Evolutionary conservation across 305 asterid genomes (phyloP), one percentile per base, ranked within the genome.

Genomic region (Fraxinus angustifolia): DNA sequence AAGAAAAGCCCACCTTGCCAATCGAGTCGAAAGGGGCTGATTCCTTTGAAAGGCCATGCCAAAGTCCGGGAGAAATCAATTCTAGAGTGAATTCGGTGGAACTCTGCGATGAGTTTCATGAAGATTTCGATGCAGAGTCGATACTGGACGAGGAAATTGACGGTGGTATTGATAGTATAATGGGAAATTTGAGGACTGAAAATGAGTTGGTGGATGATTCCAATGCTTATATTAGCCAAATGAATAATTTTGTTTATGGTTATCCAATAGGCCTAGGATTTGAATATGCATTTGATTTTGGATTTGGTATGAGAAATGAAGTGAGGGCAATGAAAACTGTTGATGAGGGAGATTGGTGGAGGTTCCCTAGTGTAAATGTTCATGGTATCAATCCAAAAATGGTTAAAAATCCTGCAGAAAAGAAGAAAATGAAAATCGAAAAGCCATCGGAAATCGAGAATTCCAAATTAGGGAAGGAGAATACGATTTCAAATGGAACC

Each of bases 121-220:
- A 86, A 8, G 97, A 93, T 80, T 91, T 93, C 62, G 98, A 95
- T 26, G 91, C 98, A 0, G 98, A 91, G 5, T 95, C 99, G 7
- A 93, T 95, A 7, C 87, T 93, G 11, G 99, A 95, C 76, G 99
- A 92, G 90, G 99, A 95, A 79, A 85, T 88, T 14, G 99, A 89
- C 17, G 92, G 88, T 68, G 98, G 98, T 2, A 93, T 93, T 76
- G 98, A 95, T 77, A 91, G 94, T 79, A 91, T 95, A 3, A 86
- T 95, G 93, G 99, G 99, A 26, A 88, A 91, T 79, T 38, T 77
- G 11, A 81, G 73, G 7, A 76, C 31, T 33, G 89, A 87, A 1
- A 78, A 28, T 19, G 91, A 86, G 0, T 1, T 68, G 6, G n/a
- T 21, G 19, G 86, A 84, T 1, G 87, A 76, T 33, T 38, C 84